phyloP scores from a whole-genome alignment of 441 rosid genomes.

The Populus hybrid region DNA sequence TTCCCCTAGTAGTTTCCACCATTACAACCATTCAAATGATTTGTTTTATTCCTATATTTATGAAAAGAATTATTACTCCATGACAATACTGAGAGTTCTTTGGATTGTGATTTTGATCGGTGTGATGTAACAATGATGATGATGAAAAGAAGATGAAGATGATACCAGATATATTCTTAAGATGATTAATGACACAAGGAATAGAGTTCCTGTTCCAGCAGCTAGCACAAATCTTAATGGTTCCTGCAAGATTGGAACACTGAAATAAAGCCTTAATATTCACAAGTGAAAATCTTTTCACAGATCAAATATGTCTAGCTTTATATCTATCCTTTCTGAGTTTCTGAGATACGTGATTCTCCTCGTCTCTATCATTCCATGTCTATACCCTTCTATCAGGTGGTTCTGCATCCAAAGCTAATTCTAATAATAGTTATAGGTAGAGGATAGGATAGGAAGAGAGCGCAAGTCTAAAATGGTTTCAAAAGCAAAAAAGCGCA shows the following conservation, averaged over 20 bases:
- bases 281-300: background rate
- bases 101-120: background rate
- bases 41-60: background rate
- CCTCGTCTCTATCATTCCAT: background rate
- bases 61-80: background rate
- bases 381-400: background rate
- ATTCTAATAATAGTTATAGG: too few species aligned
- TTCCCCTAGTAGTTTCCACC: background rate
- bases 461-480: background rate
- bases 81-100: background rate
- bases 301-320: conserved; percentile 6
- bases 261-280: background rate
- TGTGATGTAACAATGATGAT: background rate
- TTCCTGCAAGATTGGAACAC: conserved; percentile 50
- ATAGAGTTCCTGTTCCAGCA: conserved; percentile 89
- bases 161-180: conserved; percentile 86
- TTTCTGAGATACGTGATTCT: background rate
- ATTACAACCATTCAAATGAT: background rate
- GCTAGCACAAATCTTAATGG: conserved; percentile 81
- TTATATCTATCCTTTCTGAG: background rate
- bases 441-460: too few species aligned
- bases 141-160: background rate
- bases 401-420: background rate
- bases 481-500: background rate
- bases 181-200: conserved; percentile 72